Percentiles rank a stretch among this genome's conserved stretches.
Conservation (phyloP, 495 filamentous ascomycete species). For the Cercophora newfieldiana region DNA sequence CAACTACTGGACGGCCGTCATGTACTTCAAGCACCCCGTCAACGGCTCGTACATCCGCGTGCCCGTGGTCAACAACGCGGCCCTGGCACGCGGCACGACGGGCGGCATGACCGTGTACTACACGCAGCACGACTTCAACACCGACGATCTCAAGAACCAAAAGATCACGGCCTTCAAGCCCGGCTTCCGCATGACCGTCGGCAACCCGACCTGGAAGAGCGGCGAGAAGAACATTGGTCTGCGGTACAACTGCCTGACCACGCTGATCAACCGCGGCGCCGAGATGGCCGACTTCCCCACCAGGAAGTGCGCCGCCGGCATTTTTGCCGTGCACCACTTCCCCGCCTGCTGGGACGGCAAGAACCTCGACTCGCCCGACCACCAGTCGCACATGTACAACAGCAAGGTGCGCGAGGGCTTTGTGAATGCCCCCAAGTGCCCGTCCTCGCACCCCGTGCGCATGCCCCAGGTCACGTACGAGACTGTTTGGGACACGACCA, state of each 20-base stretch:
- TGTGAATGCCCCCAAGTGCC: slow-evolving; percentile 42
- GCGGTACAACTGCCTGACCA: slow-evolving; percentile 45
- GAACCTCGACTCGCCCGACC: slow-evolving; percentile 56
- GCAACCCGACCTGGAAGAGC: slow-evolving; percentile 36
- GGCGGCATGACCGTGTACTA: slow-evolving; percentile 50
- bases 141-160: slow-evolving; percentile 34
- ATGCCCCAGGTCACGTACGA: slow-evolving; percentile 52
- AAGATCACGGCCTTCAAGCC: slow-evolving; percentile 42
- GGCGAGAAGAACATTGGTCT: slow-evolving; percentile 41
- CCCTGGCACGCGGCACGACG: slow-evolving; percentile 37
- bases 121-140: slow-evolving; percentile 39
- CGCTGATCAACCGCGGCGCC: slow-evolving; percentile 33
- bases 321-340: slow-evolving; percentile 53
- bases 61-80: slow-evolving; percentile 38
- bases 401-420: slow-evolving; percentile 39
- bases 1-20: slow-evolving; percentile 43
- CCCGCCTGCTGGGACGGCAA: slow-evolving; percentile 58
- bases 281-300: slow-evolving; percentile 47
- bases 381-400: slow-evolving; percentile 53
- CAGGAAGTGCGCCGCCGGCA: slow-evolving; percentile 45
- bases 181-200: slow-evolving; percentile 56
- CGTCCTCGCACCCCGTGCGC: slow-evolving; percentile 47
- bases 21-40: slow-evolving; percentile 43
- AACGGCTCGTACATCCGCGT: slow-evolving; percentile 48
- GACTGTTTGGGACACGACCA: slow-evolving; percentile 49